Base-by-base conservation (phyloP, 2,329 filamentous ascomycete species). In the Macrophomina pseudophaseolina region DNA sequence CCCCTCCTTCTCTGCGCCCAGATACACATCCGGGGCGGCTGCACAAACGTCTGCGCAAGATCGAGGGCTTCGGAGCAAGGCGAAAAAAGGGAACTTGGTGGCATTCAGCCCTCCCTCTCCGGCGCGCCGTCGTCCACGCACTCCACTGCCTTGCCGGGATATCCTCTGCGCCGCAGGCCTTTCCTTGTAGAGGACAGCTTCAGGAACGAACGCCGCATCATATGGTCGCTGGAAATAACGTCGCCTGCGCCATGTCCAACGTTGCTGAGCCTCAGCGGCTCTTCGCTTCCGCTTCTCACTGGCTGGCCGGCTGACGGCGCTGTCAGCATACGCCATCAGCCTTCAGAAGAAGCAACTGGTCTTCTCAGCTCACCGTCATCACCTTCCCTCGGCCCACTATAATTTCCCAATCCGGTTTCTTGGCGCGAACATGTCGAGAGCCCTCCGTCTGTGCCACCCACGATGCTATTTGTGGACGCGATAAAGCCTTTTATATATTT, bases 221-320 rank as follows among this genome's bases (percentile, higher is more conserved):
- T 14, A 35, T 33, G 30, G 38, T 6, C 49, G 32, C 7, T 38
- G 51, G 9, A 18, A 8, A 9, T 16, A 28, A 9, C 23, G 32
- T 2, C 54, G 54, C 54, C 38, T 58, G 35, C 35, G 32, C 52
- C 32, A 54, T 38, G 52, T 14, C 32, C 32, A 33, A 23, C 52
- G 4, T 16, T 32, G 54, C 54, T 58, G 54, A 58, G 54, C 54
- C 23, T 58, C 54, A 44, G 38, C 35, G 38, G 18, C 54, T 58
- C 54, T 44, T 42, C 12, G 7, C 2, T 44, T 11, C 18, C n/a
- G 8, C 35, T 11, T 58, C 11, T 30, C 12, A 58, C 44, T 58
- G 54, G 54, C 16, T n/a, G 14, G 12, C 18, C 8, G 28, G 30
- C 30, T 53, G 49, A 16, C 12, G 12, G 11, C 8, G 32, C 52